phyloP scores from a whole-genome alignment of 495 filamentous ascomycete species.

The Cetradonia linearis region DNA sequence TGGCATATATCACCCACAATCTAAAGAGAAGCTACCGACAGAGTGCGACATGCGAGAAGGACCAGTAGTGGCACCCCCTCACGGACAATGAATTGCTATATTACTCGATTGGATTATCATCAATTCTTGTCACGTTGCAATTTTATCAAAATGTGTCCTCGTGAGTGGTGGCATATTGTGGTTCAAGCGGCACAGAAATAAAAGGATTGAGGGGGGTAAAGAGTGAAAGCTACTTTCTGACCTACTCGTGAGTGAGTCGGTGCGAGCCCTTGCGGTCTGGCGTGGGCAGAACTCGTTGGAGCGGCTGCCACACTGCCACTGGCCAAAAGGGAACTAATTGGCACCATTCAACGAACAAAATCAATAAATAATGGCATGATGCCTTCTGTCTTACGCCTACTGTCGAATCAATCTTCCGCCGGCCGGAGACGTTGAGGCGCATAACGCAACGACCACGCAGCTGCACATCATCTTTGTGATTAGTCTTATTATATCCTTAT shows the following conservation, averaged over 20 bases:
- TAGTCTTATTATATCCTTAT: background rate
- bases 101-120: constrained; percentile 1
- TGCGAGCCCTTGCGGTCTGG: constrained; percentile 4
- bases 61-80: background rate
- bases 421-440: constrained; percentile 1
- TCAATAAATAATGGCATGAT: background rate
- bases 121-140: background rate
- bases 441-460: background rate
- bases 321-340: background rate
- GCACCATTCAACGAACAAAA: background rate
- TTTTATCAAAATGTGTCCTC: background rate
- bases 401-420: background rate
- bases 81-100: background rate
- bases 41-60: constrained; percentile 11
- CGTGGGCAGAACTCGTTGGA: constrained; percentile 2
- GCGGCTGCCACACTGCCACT: background rate
- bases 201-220: background rate
- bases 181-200: background rate
- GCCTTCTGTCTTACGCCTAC: background rate
- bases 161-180: background rate
- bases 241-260: background rate
- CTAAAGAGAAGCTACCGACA: constrained; percentile 2
- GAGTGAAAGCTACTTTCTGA: background rate
- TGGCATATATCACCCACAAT: background rate
- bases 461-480: constrained; percentile 7